These are phyloP conservation scores for Kodamaea laetipori DNA, from an alignment of 805 yeast genomes.

Conservation along the genomic window DNA sequence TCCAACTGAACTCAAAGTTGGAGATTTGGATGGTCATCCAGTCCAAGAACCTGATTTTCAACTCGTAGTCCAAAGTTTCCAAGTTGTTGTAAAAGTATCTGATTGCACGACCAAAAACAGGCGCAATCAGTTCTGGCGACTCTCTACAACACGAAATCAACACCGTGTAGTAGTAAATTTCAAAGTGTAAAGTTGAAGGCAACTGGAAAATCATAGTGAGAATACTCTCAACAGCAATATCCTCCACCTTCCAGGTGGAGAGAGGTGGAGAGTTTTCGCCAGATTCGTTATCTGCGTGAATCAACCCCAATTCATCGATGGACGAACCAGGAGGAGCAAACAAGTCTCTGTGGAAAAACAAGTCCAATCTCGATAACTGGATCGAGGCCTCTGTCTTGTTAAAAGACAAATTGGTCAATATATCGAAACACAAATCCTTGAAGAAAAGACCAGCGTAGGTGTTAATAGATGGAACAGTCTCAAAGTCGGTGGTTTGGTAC, in stretches of 20 bases:
- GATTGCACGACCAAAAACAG: conserved; percentile 90
- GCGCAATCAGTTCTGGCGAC: conserved; percentile 77
- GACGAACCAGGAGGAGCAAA: conserved; percentile 67
- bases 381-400: conserved; percentile 85
- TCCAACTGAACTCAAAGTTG: conserved; percentile 95
- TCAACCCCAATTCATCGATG: conserved; percentile 60
- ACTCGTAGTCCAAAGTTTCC: conserved; percentile 71
- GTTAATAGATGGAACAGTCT: conserved; percentile 53
- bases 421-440: conserved; percentile 74
- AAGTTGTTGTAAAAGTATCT: conserved; percentile 75
- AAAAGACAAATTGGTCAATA: conserved; percentile 79
- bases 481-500: conserved; percentile 58
- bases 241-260: conserved; percentile 91
- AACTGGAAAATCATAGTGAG: conserved; percentile 75
- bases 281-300: conserved; percentile 40
- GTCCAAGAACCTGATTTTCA: conserved; percentile 70
- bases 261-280: conserved; percentile 45
- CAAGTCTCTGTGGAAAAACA: conserved; percentile 63
- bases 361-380: conserved; percentile 73
- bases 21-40: conserved; percentile 95
- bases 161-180: conserved; percentile 79
- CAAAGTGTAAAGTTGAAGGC: conserved; percentile 65
- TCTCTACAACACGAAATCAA: conserved; percentile 84
- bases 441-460: conserved; percentile 53
- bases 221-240: conserved; percentile 80